Evolutionary conservation across 202 grass and related monocot genomes (phyloP).

Genomic region (Brachypodium distachyon): DNA sequence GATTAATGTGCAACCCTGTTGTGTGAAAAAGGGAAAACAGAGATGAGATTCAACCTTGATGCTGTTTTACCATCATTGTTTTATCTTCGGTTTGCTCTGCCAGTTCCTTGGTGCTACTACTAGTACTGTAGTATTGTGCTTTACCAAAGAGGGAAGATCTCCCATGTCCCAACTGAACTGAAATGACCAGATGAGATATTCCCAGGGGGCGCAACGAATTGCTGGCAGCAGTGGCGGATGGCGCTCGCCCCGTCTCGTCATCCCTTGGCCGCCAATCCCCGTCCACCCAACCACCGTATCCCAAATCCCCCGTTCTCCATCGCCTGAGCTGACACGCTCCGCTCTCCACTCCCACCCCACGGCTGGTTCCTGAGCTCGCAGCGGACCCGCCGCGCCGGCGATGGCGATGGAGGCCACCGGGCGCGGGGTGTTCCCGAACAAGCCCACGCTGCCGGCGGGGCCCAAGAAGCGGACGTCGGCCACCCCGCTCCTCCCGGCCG

Average conservation of each 20-base stretch:
- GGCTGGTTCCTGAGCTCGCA: background rate
- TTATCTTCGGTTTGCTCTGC: background rate
- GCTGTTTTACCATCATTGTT: background rate
- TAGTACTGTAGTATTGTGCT: background rate
- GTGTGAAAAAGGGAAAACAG: too few relatives aligned
- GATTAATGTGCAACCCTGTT: too few relatives aligned
- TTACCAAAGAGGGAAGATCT: too few relatives aligned
- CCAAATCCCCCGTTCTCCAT: constrained; percentile 5
- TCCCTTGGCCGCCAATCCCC: constrained; percentile 16
- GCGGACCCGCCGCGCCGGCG: background rate
- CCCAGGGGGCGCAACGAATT: background rate
- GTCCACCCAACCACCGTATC: constrained; percentile 46
- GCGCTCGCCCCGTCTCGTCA: background rate
- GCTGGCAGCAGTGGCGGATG: background rate
- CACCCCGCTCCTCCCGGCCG: constrained; percentile 24
- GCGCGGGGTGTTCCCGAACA: constrained; percentile 39
- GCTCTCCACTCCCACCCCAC: background rate
- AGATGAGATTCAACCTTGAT: background rate
- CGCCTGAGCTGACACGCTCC: background rate
- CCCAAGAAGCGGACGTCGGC: background rate
- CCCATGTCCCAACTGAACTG: too few relatives aligned
- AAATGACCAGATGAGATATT: background rate
- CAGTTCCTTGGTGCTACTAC: background rate
- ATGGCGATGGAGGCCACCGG: constrained; percentile 53
- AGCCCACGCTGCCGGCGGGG: constrained; percentile 40